Evolutionary conservation across 1,139 yeast species (phyloP), one percentile per base, ranked within the genome.

Genomic region (Zygosaccharomyces pseudobailii): DNA sequence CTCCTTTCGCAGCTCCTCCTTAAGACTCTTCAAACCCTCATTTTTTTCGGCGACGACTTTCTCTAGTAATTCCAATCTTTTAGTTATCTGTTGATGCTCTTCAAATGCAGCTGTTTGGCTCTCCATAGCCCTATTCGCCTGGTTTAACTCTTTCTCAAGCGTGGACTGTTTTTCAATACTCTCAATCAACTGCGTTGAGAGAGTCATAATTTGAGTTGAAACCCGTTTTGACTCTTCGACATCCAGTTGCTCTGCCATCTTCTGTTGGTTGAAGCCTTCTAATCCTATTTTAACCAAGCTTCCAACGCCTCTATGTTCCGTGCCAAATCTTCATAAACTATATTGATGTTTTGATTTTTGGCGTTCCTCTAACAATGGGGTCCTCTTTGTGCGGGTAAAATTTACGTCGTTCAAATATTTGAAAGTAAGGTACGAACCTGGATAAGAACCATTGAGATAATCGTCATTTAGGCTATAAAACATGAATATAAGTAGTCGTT

Each of bases 161-260:
- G 71, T 75, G 55, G 78, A 77, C 63, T 77, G 84, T 52, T 74
- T 78, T 52, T 79, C 80, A 6, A 80, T 78, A 8, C 83, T 79
- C 28, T 83, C 81, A 41, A 81, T 78, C 47, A 80, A 67, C 61
- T 77, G 78, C 10, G 85, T 80, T 32, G 84, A 79, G 45, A 81
- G 66, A 43, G 75, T 68, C 3, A 83, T 72, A 46, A 80, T 79
- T 63, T 80, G 84, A 40, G 73, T 66, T 1, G 84, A 74, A 34
- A 80, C 70, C 43, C 84, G 66, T 40, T 56, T 63, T 50, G 63
- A 65, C 63, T 66, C 74, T 33, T 69, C 73, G 5, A 44, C 27
- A 34, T 38, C 41, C 13, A 32, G 32, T 28, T 31, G 41, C 21
- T 38, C 41, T 20, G 41, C 19, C 41, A 38, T 38, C 7, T 4